Evolutionary conservation across 1,284 basidiomycete genomes (phyloP), one percentile per base, ranked within the genome.

Genomic region (Coniophora puteana): DNA sequence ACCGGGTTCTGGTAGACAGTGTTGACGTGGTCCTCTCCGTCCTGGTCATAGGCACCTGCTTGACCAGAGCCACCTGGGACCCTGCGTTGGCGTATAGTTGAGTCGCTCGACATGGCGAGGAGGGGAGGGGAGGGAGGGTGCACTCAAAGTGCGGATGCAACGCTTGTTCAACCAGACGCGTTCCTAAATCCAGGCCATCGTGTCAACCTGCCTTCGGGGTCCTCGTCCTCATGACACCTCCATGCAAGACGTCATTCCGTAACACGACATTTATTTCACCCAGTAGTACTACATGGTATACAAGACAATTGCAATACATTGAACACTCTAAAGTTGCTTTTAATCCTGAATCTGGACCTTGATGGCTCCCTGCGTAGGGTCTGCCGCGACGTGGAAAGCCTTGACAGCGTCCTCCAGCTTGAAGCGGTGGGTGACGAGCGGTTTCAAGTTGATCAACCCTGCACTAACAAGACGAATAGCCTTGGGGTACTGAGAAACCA

Each of bases 381-480:
- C 84, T 4, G 81, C 81, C 8, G 85, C 81, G 26, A 83, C 74
- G 52, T 89, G 76, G 68, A 93, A 92, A 3, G 90, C 89, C 39
- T 80, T 66, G 23, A 89, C 72, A 1, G 89, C 89, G 38, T 87
- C 72, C 51, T 84, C 82, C 17, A 93, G 69, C n/a, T 72, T 54
- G 65, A 89, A 92, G 21, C 83, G 73, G 53, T 89, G 86, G n/a
- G 89, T 91, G 14, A 93, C 89, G 8, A 92, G 71, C 36, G 85
- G 84, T 57, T 88, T 86, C 52, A 92, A 61, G 55, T 90, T 67
- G 57, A 91, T 81, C 36, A 89, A 63, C 13, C 87, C 83, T 20
- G 74, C 74, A 30, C 80, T 72, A 14, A 93, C 76, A 18, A 92
- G 76, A 11, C 88, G 75, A 52, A 92, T 83, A 3, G 89, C 89